Conservation (phyloP, 2,329 filamentous ascomycete genomes). For the Erysiphe pulchra region DNA sequence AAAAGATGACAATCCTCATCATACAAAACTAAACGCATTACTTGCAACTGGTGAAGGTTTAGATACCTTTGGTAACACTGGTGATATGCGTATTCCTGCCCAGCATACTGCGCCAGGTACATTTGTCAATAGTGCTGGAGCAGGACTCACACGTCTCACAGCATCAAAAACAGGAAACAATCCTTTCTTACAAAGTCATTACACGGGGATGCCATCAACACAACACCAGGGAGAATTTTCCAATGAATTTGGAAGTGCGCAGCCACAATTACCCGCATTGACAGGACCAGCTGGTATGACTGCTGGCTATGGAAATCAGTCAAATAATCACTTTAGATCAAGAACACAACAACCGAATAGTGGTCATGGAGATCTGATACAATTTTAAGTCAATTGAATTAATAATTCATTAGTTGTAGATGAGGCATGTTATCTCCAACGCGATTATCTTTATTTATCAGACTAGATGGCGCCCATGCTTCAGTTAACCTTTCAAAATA, state of each 20-base stretch:
- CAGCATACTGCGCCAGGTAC: slow-evolving; percentile 92
- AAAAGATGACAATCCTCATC: slow-evolving; percentile 32
- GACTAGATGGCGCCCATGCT: no score
- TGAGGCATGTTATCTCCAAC: no score
- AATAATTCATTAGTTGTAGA: no score
- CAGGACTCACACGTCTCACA: slow-evolving; percentile 44
- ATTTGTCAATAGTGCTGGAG: slow-evolving; percentile 85
- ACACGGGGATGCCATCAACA: slow-evolving; percentile 45
- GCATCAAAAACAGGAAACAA: slow-evolving; percentile 43
- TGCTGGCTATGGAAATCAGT: slow-evolving; percentile 19
- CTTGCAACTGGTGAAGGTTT: slow-evolving; percentile 73
- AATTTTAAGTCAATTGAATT: slow-evolving; percentile 7
- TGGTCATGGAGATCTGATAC: slow-evolving; percentile 13
- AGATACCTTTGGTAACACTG: slow-evolving; percentile 95
- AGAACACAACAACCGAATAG: slow-evolving; percentile 23
- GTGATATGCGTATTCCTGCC: slow-evolving; percentile 77
- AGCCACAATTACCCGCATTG: slow-evolving; percentile 24
- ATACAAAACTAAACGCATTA: slow-evolving; percentile 61
- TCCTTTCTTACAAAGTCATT: slow-evolving; percentile 67
- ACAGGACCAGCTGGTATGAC: slow-evolving; percentile 28
- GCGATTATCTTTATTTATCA: no score
- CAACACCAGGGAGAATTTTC: slow-evolving; percentile 21
- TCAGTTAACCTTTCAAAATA: no score
- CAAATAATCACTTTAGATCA: slow-evolving; percentile 29
- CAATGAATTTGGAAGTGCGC: slow-evolving; percentile 7